Percentiles rank a stretch among this genome's conserved stretches.
These are phyloP conservation scores for Solanum habrochaites DNA, from an alignment of 257 asterid genomes.

Conservation along the genomic window DNA sequence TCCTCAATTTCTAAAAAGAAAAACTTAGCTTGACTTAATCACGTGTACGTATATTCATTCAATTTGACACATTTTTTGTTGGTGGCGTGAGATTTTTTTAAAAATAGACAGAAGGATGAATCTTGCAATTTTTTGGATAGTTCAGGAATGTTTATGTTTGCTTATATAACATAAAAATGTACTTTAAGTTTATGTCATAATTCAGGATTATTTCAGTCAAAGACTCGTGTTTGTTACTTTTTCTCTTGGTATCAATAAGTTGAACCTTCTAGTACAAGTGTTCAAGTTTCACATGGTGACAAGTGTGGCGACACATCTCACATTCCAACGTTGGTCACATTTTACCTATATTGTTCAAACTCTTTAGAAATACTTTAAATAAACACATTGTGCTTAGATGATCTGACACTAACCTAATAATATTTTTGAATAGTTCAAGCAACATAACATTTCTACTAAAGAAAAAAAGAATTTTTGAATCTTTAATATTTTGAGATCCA, in stretches of 20 bases:
- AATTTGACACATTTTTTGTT: too few species aligned
- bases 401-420: neutral
- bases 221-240: neutral
- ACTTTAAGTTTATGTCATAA: too few species aligned
- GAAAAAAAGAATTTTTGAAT: neutral
- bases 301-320: neutral
- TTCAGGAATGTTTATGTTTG: too few species aligned
- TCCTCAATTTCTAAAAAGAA: too few species aligned
- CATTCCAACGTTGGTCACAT: neutral
- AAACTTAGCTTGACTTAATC: too few species aligned
- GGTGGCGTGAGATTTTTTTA: too few species aligned
- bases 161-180: too few species aligned
- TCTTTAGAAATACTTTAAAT: neutral
- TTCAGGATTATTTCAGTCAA: too few species aligned
- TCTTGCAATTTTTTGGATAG: too few species aligned
- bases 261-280: neutral
- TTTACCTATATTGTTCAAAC: neutral
- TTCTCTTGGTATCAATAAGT: neutral
- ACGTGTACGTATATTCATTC: too few species aligned
- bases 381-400: neutral
- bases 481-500: neutral
- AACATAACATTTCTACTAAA: neutral
- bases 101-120: too few species aligned
- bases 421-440: neutral
- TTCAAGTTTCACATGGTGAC: neutral